Conservation (phyloP, 169 alveolate species). For the Plasmodium malariae region DNA sequence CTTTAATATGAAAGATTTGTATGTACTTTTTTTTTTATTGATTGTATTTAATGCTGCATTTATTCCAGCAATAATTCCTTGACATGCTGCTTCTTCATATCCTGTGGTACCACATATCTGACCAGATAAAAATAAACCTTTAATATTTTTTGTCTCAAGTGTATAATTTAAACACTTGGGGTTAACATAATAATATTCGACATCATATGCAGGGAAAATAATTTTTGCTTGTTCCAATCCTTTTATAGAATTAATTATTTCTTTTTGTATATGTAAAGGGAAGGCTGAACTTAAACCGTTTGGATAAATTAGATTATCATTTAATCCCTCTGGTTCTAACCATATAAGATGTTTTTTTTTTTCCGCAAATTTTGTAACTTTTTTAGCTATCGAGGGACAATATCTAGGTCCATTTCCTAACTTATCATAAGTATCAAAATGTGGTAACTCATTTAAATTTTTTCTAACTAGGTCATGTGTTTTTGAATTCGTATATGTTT, state of each 20-base stretch:
- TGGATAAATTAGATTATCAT: constrained; percentile 90
- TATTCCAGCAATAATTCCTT: constrained; percentile 94
- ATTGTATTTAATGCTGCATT: constrained; percentile 90
- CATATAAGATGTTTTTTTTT: constrained; percentile 90
- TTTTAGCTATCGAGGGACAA: constrained; percentile 93
- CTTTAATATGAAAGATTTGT: constrained; percentile 76
- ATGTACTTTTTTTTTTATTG: background rate
- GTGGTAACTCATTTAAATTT: constrained; percentile 84
- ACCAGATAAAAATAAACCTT: constrained; percentile 91
- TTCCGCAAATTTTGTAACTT: constrained; percentile 86
- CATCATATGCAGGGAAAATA: constrained; percentile 92
- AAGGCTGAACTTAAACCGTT: constrained; percentile 93
- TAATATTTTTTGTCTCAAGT: constrained; percentile 86
- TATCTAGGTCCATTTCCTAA: constrained; percentile 94
- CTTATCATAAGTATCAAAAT: constrained; percentile 85
- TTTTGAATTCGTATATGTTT: constrained; percentile 87
- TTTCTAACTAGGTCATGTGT: constrained; percentile 86
- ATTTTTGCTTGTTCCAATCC: constrained; percentile 90
- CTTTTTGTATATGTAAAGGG: constrained; percentile 88
- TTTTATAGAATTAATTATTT: constrained; percentile 78
- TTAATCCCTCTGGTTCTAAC: constrained; percentile 95
- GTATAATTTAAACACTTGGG: constrained; percentile 88
- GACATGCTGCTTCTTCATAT: constrained; percentile 95
- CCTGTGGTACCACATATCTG: constrained; percentile 96
- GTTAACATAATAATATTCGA: constrained; percentile 91